Conservation (phyloP, 2,329 filamentous ascomycete species). For the Didymella glomerata region DNA sequence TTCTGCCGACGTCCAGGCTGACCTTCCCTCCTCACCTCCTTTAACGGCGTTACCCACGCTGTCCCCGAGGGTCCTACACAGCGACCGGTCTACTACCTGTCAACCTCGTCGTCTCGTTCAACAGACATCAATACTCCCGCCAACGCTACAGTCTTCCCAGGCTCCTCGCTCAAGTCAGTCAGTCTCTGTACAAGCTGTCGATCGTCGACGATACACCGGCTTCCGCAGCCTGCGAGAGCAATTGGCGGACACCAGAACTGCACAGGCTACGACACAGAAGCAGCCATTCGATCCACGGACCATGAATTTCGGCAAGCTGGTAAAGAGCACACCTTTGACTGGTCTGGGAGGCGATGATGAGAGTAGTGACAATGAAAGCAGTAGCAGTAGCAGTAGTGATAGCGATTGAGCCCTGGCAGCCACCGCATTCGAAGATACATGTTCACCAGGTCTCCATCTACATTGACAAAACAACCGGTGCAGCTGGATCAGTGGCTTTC, state of each 20-base stretch:
- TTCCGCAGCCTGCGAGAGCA: constrained; percentile 27
- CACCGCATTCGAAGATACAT: not conserved
- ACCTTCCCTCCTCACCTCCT: constrained; percentile 28
- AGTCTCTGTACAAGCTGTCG: constrained; percentile 21
- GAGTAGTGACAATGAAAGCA: constrained; percentile 24
- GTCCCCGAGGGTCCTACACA: constrained; percentile 15
- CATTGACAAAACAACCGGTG: not conserved
- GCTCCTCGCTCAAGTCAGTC: constrained; percentile 23
- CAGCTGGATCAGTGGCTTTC: not conserved
- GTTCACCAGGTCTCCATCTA: not conserved
- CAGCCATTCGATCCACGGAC: constrained; percentile 24
- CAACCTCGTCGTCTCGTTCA: constrained; percentile 4
- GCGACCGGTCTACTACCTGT: constrained; percentile 18
- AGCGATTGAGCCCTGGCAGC: constrained; percentile 20
- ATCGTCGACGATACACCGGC: constrained; percentile 21
- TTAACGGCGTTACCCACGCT: not conserved
- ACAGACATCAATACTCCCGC: constrained; percentile 19
- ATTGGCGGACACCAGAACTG: constrained; percentile 22
- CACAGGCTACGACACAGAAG: constrained; percentile 14
- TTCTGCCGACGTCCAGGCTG: not conserved
- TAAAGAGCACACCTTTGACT: constrained; percentile 2
- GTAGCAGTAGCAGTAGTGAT: constrained; percentile 24
- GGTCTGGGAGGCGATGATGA: constrained; percentile 7
- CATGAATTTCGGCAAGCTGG: constrained; percentile 21
- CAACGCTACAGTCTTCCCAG: constrained; percentile 20